phyloP scores from a whole-genome alignment of 192 early-diverging fungal species.

The Thoreauomyces humboldtii region DNA sequence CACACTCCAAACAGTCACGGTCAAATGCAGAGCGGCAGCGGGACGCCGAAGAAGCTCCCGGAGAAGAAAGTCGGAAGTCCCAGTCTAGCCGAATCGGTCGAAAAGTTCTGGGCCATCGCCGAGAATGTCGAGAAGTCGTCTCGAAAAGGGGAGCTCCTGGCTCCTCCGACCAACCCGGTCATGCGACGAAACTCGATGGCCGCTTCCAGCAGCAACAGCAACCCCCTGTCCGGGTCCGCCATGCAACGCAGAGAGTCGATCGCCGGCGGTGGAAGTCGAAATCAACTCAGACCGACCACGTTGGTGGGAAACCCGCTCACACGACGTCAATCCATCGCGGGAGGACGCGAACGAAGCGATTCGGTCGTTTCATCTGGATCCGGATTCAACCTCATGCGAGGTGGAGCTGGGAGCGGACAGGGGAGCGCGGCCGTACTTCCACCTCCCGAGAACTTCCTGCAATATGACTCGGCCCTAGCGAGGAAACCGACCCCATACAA shows the following conservation, averaged over 20 bases:
- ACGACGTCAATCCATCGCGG: not conserved
- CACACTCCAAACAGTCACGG: too few species aligned
- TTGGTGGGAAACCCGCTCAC: not conserved
- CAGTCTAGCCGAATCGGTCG: not conserved
- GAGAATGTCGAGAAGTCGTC: not conserved
- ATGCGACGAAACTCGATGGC: conserved; percentile 6
- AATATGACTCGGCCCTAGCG: not conserved
- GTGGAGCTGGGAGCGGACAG: not conserved
- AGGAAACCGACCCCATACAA: conserved; percentile 4
- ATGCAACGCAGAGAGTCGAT: too few species aligned
- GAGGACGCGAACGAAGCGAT: not conserved
- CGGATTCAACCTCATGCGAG: not conserved
- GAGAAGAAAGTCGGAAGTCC: too few species aligned
- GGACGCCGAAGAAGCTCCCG: too few species aligned
- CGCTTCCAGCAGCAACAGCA: too few species aligned
- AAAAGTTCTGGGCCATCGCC: not conserved
- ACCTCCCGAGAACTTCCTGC: not conserved
- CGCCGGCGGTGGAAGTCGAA: not conserved
- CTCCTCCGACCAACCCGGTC: not conserved
- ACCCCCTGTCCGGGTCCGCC: too few species aligned
- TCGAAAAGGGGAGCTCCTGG: not conserved
- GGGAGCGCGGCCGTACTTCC: not conserved
- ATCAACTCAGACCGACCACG: too few species aligned
- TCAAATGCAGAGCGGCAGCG: too few species aligned
- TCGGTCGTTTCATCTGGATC: not conserved